Evolutionary conservation across 176 grass and related monocot genomes (phyloP), one percentile per base, ranked within the genome.

Genomic region (Rhynchospora breviuscula): DNA sequence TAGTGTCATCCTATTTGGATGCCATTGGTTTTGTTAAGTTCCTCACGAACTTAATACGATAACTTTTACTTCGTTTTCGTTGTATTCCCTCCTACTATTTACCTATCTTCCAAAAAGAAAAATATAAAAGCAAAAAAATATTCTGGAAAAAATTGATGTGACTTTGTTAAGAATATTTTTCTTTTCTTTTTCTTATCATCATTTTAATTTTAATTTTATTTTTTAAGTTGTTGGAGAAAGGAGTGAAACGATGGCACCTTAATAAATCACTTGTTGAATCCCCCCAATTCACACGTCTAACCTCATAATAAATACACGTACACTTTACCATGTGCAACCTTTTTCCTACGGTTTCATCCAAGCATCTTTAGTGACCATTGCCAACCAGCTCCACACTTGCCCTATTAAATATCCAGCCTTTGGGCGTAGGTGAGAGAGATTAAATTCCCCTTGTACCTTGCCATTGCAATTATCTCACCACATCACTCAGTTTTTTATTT

Each of bases 311-410:
- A 82, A 82, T 82, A 82, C 59, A 53, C 80, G 45, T 82, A 52
- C 31, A 26, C 62, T 82, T 82, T 82, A 82, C 80, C 80, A 82
- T 68, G 80, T 66, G 60, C 45, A 33, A 63, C 58, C 78, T 33
- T 63, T 63, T 21, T 1, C 12, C 29, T 12, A 43, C 44, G 60
- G 15, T 23, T 67, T 45, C 62, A 65, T 29, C 22, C 63, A 66
- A 82, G 33, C 80, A 52, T 67, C 80, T 82, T 82, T 82, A 49
- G 80, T 82, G 80, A 82, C 80, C 62, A 82, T 82, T 52, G 79
- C 14, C 59, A 82, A 66, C 79, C 19, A 82, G 60, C 79, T 67
- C 79, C 44, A 82, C 59, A 49, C 43, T 62, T 58, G 40, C 49
- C 63, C 52, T 44, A 73, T 87, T 83, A 63, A 72, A 62, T 83